Percentiles rank a stretch among this genome's conserved stretches.
These are phyloP conservation scores for Rosa hybrid DNA, from an alignment of 331 rosid species.

Conservation along the genomic window DNA sequence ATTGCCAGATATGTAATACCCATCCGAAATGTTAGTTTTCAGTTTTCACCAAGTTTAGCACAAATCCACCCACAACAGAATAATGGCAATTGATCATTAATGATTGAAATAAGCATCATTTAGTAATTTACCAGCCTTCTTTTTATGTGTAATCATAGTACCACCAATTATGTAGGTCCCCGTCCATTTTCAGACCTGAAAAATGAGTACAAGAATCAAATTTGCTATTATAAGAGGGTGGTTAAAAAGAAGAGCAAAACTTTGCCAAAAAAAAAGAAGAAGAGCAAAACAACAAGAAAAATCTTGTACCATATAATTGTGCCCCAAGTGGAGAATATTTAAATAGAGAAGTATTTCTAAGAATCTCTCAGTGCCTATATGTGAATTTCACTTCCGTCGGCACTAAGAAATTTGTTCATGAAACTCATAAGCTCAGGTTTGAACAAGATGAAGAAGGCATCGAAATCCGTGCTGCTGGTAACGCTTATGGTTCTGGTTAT, in stretches of 20 bases:
- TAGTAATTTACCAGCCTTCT: neutral
- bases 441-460: conserved; percentile 39
- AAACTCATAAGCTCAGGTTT: conserved; percentile 9
- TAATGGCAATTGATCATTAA: neutral
- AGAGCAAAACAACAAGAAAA: neutral
- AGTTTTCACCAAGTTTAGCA: neutral
- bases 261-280: neutral
- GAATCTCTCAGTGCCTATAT: conserved; percentile 22
- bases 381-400: conserved; percentile 7
- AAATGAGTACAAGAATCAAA: conserved; percentile 16
- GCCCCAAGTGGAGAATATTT: conserved; percentile 19
- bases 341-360: neutral
- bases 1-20: neutral
- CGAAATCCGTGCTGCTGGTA: conserved; percentile 36
- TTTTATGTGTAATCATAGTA: neutral
- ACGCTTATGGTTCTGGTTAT: conserved; percentile 41
- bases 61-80: neutral
- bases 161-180: neutral
- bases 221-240: neutral
- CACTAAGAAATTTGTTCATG: neutral
- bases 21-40: neutral
- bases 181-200: neutral
- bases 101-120: neutral
- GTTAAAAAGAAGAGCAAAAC: neutral
- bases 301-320: neutral